Percentiles rank a stretch among this genome's conserved stretches.
Conservation (phyloP, 2,329 filamentous ascomycete genomes). For the Aphanocladium album region DNA sequence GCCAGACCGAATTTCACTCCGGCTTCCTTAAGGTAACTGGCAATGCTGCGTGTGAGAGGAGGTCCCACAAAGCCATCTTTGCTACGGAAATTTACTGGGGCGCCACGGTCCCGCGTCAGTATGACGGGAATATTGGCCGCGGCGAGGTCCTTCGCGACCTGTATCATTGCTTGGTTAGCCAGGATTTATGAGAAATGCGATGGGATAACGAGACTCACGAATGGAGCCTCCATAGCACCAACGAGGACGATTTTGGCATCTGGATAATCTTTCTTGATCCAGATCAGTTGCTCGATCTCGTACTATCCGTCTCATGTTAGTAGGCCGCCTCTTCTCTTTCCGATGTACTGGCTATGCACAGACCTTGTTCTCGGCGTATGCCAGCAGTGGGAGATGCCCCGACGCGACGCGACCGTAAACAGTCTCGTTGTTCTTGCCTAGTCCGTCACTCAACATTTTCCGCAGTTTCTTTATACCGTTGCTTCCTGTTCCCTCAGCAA, state of each 20-base stretch:
- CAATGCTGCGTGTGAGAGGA: constrained; percentile 35
- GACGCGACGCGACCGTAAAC: constrained; percentile 33
- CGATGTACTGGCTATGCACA: too few relatives aligned
- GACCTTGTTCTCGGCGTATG: constrained; percentile 37
- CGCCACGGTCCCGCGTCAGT: constrained; percentile 33
- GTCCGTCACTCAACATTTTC: constrained; percentile 29
- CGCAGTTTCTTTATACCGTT: constrained; percentile 29
- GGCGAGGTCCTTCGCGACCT: constrained; percentile 36
- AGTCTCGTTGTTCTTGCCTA: constrained; percentile 27
- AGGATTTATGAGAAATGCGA: not conserved
- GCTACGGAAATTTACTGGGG: constrained; percentile 30
- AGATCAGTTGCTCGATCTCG: constrained; percentile 36
- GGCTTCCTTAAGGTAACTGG: constrained; percentile 34
- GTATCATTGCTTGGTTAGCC: not conserved
- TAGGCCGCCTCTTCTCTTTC: too few relatives aligned
- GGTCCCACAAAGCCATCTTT: constrained; percentile 35
- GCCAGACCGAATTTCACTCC: constrained; percentile 34
- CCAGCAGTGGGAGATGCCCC: constrained; percentile 34
- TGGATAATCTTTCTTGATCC: constrained; percentile 31
- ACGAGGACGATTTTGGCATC: constrained; percentile 30
- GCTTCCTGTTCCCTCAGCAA: constrained; percentile 21
- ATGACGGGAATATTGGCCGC: constrained; percentile 37
- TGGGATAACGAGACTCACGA: constrained; percentile 21
- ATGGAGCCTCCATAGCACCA: constrained; percentile 35
- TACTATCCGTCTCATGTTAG: constrained; percentile 22